Evolutionary conservation across 768 basidiomycete species (phyloP), one percentile per base, ranked within the genome.

Genomic region (Suillus brevipes): DNA sequence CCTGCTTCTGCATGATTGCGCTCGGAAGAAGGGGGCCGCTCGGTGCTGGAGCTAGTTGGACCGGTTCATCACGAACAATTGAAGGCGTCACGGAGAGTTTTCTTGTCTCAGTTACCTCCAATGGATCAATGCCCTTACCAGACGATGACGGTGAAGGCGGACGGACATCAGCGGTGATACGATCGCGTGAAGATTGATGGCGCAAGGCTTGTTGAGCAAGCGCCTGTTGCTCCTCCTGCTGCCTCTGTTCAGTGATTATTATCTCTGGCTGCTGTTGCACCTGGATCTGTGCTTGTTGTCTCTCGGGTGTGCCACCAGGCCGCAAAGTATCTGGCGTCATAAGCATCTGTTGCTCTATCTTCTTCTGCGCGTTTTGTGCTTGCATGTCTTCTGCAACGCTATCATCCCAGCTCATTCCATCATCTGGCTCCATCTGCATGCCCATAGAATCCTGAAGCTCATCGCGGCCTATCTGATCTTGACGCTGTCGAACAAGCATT

Each of bases 371-470:
- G 56, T 71, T 75, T 14, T 70, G 76, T 16, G 72, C 75, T 62
- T 82, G 83, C 67, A 83, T 81, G 52, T 83, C 81, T 61, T 84
- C 86, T 2, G 85, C 87, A 13, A 82, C 84, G 43, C 81, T 77
- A 62, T 94, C 91, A 57, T 95, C 94, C 95, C 95, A 96, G 65
- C 85, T 84, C 86, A 96, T 92, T 3, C 89, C 90, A 70, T 95
- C 94, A 66, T 94, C 93, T 0, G 84, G 85, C 61, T 91, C 90
- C 82, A 89, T 85, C 5, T 73, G 73, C 62, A 75, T 72, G n/a
- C 70, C 71, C 67, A 71, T 78, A 58, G 68, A 25, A 77, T 65
- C 74, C 74, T 61, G 64, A 62, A 66, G 75, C 65, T 76, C 71
- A 68, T 73, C 60, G 43, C 62, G 70, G 60, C 71, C 70, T 42